Evolutionary conservation across 2,329 filamentous ascomycete genomes (phyloP).

Genomic region (Exophiala bonariae): DNA sequence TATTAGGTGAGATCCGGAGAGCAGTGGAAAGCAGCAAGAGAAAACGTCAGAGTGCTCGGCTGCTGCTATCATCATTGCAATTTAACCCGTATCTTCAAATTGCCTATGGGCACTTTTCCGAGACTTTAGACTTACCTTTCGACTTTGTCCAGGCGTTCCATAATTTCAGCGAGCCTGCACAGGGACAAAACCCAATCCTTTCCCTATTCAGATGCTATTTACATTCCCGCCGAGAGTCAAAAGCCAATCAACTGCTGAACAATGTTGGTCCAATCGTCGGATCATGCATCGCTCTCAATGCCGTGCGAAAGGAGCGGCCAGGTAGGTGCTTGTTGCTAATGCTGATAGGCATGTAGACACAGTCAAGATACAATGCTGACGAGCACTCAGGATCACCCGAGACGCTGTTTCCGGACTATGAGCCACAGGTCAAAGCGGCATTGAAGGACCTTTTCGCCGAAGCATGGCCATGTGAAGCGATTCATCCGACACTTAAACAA

Average conservation of each 20-base stretch:
- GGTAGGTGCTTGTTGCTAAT: no score
- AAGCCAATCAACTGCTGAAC: no score
- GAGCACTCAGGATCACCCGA: not conserved
- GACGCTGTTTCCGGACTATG: slow-evolving; percentile 31
- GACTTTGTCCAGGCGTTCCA: slow-evolving; percentile 48
- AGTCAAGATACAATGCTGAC: not conserved
- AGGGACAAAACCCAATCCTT: not conserved
- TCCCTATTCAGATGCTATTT: not conserved
- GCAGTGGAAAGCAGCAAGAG: not conserved
- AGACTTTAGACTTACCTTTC: slow-evolving; percentile 47
- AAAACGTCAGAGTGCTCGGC: slow-evolving; percentile 44
- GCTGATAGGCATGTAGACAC: no score
- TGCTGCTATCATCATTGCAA: slow-evolving; percentile 48
- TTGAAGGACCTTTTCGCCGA: slow-evolving; percentile 18
- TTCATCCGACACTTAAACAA: slow-evolving; percentile 49
- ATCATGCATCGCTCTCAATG: no score
- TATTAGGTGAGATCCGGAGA: slow-evolving; percentile 39
- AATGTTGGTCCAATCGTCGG: not conserved
- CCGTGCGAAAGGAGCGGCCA: no score
- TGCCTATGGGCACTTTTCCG: slow-evolving; percentile 52
- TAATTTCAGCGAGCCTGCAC: not conserved
- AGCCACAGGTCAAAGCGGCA: slow-evolving; percentile 41
- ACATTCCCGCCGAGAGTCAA: no score
- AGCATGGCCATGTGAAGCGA: slow-evolving; percentile 40
- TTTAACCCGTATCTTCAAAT: slow-evolving; percentile 49